Percentiles rank a stretch among this genome's conserved stretches.
phyloP scores from a whole-genome alignment of 257 asterid species.

The Scutellaria barbata region DNA sequence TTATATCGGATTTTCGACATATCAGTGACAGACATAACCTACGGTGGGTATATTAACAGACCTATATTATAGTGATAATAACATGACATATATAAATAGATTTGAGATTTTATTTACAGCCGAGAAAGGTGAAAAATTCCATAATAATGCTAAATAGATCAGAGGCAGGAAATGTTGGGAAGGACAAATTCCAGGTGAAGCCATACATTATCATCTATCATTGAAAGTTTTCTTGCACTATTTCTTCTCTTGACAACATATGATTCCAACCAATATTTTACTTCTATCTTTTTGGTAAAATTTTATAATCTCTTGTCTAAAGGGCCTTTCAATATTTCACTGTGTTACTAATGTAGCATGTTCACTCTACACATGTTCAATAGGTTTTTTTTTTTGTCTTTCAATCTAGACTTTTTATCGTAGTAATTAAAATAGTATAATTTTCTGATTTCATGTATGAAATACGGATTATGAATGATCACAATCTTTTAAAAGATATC shows the following conservation, averaged over 20 bases:
- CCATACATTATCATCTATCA: constrained; percentile 33
- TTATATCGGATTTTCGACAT: no score
- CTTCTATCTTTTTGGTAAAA: neutral
- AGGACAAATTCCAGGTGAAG: constrained; percentile 33
- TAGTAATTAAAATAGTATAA: no score
- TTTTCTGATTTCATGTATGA: no score
- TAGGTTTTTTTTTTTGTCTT: no score
- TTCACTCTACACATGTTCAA: neutral
- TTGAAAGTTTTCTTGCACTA: constrained; percentile 32
- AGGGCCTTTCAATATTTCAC: neutral
- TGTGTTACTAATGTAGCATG: neutral
- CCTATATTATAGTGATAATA: no score
- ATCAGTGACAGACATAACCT: no score
- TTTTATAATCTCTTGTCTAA: neutral
- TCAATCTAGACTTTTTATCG: no score
- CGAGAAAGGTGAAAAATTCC: constrained; percentile 32
- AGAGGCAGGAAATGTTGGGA: constrained; percentile 23
- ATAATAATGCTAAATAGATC: constrained; percentile 23
- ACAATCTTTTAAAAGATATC: no score
- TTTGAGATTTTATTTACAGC: neutral
- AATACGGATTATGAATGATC: no score
- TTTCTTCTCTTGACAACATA: constrained; percentile 6
- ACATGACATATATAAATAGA: no score
- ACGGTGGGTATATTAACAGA: no score
- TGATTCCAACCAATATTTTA: neutral